phyloP scores from a whole-genome alignment of 2,329 filamentous ascomycete species.

The Pseudocercospora crystallina region DNA sequence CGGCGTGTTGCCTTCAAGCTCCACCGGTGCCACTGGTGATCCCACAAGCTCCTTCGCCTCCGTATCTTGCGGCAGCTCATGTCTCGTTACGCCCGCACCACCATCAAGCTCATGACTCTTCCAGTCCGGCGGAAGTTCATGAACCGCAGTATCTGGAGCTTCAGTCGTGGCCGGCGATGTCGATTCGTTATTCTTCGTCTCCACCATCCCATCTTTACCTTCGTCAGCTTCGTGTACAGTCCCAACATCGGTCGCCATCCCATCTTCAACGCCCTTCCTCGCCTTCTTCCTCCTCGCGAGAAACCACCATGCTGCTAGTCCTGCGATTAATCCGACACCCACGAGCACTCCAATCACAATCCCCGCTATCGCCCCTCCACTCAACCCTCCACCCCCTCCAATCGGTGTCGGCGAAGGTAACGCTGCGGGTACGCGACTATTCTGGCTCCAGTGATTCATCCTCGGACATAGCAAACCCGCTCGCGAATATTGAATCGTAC shows the following conservation, averaged over 20 bases:
- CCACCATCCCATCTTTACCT: background rate
- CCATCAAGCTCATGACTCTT: background rate
- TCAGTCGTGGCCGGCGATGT: background rate
- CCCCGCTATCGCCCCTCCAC: constrained; percentile 9
- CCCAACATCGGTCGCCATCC: background rate
- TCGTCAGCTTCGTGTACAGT: background rate
- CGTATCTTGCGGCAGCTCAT: background rate
- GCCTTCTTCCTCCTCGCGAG: constrained; percentile 1
- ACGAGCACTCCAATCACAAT: constrained; percentile 5
- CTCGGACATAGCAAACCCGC: constrained; percentile 6
- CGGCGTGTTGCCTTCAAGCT: background rate
- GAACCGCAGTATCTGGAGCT: background rate
- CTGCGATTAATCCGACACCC: constrained; percentile 3
- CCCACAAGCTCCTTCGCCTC: background rate
- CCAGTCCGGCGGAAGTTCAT: background rate
- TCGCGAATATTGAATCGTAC: constrained; percentile 2
- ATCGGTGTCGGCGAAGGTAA: constrained; percentile 8
- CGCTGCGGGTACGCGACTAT: background rate
- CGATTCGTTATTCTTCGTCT: background rate
- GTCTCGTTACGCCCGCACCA: background rate
- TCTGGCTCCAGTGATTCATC: background rate
- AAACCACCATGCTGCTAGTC: constrained; percentile 1
- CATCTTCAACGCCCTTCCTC: background rate
- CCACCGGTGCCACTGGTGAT: background rate
- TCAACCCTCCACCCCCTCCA: background rate